These are phyloP conservation scores for Pontederia crassipes DNA, from an alignment of 176 grass and related monocot genomes.

Conservation along the genomic window DNA sequence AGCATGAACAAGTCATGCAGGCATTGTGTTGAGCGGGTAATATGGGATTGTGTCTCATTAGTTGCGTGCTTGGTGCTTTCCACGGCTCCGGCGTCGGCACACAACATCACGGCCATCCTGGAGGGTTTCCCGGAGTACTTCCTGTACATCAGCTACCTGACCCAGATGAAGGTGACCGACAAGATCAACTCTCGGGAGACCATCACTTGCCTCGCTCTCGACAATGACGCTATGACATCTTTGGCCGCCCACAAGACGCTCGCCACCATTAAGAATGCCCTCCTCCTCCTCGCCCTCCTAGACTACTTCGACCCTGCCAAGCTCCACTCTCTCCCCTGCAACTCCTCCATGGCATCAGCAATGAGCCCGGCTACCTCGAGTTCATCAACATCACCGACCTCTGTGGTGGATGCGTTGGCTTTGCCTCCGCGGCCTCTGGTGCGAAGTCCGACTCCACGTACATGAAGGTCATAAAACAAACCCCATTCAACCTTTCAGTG, in stretches of 20 bases:
- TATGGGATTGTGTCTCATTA: no score
- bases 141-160: slow-evolving; percentile 75
- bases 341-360: slow-evolving; percentile 85
- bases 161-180: slow-evolving; percentile 86
- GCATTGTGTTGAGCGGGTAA: no score
- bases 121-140: slow-evolving; percentile 63
- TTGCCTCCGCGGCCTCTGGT: slow-evolving; percentile 59
- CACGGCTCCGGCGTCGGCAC: background rate
- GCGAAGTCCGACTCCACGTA: slow-evolving; percentile 66
- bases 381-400: slow-evolving; percentile 97
- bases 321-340: slow-evolving; percentile 61
- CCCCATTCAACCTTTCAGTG: slow-evolving; percentile 82
- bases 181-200: slow-evolving; percentile 84
- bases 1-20: no score
- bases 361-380: slow-evolving; percentile 63
- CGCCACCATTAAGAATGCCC: slow-evolving; percentile 73
- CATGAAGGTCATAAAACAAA: slow-evolving; percentile 52
- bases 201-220: slow-evolving; percentile 71
- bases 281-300: slow-evolving; percentile 76
- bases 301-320: slow-evolving; percentile 92
- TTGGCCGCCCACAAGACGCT: slow-evolving; percentile 67
- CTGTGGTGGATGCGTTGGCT: slow-evolving; percentile 68
- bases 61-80: slow-evolving; percentile 7
- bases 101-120: slow-evolving; percentile 74
- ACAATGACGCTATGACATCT: slow-evolving; percentile 73